Conservation (phyloP, 2,329 filamentous ascomycete species). For the Hawksworthiomyces lignivorus region DNA sequence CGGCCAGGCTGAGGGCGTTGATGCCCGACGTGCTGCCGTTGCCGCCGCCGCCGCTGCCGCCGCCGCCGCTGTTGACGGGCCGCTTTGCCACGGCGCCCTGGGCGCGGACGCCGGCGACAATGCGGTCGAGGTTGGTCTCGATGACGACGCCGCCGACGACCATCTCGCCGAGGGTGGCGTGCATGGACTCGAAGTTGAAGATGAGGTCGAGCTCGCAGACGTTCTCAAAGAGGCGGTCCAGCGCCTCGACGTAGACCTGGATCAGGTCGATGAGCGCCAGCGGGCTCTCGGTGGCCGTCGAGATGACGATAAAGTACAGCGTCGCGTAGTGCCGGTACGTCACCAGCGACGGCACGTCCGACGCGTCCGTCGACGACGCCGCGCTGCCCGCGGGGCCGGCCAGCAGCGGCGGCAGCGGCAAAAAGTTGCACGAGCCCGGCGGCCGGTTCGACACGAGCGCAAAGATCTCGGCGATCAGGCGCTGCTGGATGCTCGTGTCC, state of each 20-base stretch:
- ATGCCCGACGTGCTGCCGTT: conserved; percentile 44
- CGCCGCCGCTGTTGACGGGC: conserved; percentile 61
- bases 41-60: conserved; percentile 26
- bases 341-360: conserved; percentile 83
- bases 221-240: conserved; percentile 94
- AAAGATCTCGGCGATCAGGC: conserved; percentile 95
- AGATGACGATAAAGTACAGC: conserved; percentile 97
- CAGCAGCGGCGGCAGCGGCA: conserved; percentile 66
- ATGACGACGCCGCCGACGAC: conserved; percentile 91
- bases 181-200: conserved; percentile 97
- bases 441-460: conserved; percentile 88
- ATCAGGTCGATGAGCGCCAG: conserved; percentile 93
- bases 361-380: conserved; percentile 43
- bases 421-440: conserved; percentile 91
- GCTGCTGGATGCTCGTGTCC: conserved; percentile 97
- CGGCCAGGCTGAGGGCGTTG: conserved; percentile 47
- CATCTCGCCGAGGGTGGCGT: conserved; percentile 87
- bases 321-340: conserved; percentile 98
- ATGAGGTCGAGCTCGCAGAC: conserved; percentile 98
- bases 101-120: conserved; percentile 73
- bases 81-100: conserved; percentile 73
- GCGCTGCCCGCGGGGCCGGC: conserved; percentile 56
- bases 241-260: conserved; percentile 93
- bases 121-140: conserved; percentile 82
- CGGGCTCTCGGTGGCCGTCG: conserved; percentile 90